Conservation (phyloP, 2,329 filamentous ascomycete genomes). For the Colletotrichum cordylinicola region DNA sequence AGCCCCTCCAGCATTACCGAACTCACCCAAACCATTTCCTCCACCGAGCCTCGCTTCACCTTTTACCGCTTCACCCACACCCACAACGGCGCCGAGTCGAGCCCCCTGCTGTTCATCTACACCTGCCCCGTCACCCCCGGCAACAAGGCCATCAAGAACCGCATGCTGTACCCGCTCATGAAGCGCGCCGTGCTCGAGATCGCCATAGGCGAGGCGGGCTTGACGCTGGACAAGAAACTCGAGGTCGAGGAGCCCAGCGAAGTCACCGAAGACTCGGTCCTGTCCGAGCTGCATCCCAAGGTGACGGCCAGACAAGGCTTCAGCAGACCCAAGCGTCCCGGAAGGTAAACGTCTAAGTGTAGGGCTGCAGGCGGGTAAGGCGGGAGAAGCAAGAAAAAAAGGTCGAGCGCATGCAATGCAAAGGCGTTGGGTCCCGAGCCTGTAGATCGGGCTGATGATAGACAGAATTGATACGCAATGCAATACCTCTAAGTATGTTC, state of each 20-base stretch:
- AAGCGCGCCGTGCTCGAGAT: constrained; percentile 70
- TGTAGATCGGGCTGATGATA: constrained; percentile 15
- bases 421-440: not conserved
- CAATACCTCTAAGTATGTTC: not conserved
- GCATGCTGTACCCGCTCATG: constrained; percentile 83
- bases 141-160: constrained; percentile 76
- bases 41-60: constrained; percentile 75
- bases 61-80: constrained; percentile 75
- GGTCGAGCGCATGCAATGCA: not conserved
- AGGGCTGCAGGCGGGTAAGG: not conserved
- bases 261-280: constrained; percentile 70
- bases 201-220: constrained; percentile 68
- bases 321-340: constrained; percentile 80
- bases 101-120: constrained; percentile 79
- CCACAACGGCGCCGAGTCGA: constrained; percentile 55
- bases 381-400: not conserved
- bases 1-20: constrained; percentile 60
- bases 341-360: constrained; percentile 49
- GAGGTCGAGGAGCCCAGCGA: constrained; percentile 73
- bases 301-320: constrained; percentile 72
- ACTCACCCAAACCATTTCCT: constrained; percentile 66
- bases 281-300: constrained; percentile 72
- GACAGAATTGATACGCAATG: constrained; percentile 6
- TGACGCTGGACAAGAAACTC: constrained; percentile 74
- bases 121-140: constrained; percentile 73